Base-by-base conservation (phyloP, 176 grass and related monocot genomes). In the Bromus sterilis region DNA sequence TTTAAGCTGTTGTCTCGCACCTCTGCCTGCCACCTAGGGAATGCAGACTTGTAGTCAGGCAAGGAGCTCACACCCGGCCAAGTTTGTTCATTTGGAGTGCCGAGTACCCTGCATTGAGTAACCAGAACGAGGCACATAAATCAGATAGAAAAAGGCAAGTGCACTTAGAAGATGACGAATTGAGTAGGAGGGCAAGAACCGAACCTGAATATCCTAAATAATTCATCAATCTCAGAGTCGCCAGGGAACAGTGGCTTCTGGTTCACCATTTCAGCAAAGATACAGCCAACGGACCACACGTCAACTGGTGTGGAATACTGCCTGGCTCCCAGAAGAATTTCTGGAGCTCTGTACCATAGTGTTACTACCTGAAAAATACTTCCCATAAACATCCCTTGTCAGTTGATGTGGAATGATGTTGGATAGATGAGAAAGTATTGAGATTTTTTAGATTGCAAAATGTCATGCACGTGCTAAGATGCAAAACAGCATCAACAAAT, bases 191-290 rank as follows among this genome's bases (percentile, higher is more conserved):
- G 36, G 30, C 23, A 4, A 37, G 9, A 55, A 56, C 62, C 9
- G 55, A 86, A 97, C 94, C 94, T 97, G 89, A 97, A 97, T 83
- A 97, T 97, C 78, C 89, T 97, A 82, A 97, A 97, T 48, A 97
- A 51, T 78, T 97, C 91, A 46, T 97, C 94, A 9, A 97, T 97
- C 83, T 97, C 94, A 65, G 94, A 97, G 78, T 97, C 94, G 56
- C 94, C 94, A 64, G 94, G 94, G 46, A 97, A 94, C 61, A 97
- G 61, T 49, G 94, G 94, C 20, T 85, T 89, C 82, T 92, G 91
- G 88, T 91, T 97, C 73, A 94, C 94, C 94, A 97, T 97, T 89
- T 97, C 94, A 2, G 94, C 94, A 86, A 97, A 97, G 58, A 97
- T 97, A 87, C 94, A 97, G 18, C 94, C 94, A 35, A 94, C 94